Evolutionary conservation across 176 grass and related monocot genomes (phyloP).

Genomic region (Dendrocalamus sinicus): DNA sequence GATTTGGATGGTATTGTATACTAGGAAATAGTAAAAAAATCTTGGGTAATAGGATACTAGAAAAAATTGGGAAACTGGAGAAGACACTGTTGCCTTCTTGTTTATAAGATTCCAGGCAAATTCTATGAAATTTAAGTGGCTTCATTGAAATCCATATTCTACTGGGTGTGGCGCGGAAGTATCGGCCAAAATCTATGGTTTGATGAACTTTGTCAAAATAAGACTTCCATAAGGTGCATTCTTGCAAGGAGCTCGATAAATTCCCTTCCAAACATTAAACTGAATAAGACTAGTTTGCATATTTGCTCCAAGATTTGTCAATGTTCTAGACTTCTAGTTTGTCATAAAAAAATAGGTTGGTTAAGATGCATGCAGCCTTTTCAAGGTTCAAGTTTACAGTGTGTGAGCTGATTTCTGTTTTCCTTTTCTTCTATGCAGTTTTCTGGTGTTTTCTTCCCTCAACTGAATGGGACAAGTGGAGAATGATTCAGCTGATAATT

Average conservation of each 20-base stretch:
- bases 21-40: background rate
- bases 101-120: background rate
- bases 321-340: background rate
- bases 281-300: background rate
- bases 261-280: background rate
- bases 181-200: background rate
- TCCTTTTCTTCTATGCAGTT: constrained; percentile 27
- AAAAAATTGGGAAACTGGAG: background rate
- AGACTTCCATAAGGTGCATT: background rate
- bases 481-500: constrained; percentile 32
- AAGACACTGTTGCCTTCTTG: background rate
- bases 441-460: constrained; percentile 1
- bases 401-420: background rate
- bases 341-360: background rate
- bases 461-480: constrained; percentile 50
- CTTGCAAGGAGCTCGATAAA: background rate
- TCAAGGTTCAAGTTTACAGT: constrained; percentile 10
- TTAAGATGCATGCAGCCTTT: background rate
- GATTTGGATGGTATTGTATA: background rate
- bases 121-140: background rate
- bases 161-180: background rate
- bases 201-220: background rate
- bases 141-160: background rate
- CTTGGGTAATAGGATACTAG: background rate
- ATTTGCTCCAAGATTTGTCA: background rate